phyloP scores from a whole-genome alignment of 345 rosid species.

The Citrus reticulata region DNA sequence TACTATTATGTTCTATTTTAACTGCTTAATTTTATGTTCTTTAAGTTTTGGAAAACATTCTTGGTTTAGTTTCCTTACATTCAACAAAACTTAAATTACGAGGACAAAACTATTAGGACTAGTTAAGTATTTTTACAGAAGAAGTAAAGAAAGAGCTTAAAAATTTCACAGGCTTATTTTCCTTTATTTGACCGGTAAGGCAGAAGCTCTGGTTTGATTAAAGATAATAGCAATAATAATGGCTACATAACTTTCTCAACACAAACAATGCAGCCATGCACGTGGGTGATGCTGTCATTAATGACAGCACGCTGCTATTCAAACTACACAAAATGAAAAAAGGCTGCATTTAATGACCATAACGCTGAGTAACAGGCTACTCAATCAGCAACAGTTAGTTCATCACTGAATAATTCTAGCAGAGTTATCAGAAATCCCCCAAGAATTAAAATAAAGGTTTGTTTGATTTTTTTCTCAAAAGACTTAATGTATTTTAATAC shows the following conservation, averaged over 20 bases:
- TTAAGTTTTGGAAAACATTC: not conserved
- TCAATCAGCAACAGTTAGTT: not conserved
- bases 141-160: not conserved
- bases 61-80: not conserved
- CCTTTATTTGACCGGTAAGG: not conserved
- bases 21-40: conserved; percentile 2
- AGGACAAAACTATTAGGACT: not conserved
- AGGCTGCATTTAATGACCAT: not conserved
- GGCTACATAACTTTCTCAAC: not conserved
- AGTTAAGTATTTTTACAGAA: not conserved
- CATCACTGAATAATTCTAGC: not conserved
- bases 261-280: not conserved
- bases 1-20: not conserved
- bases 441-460: not conserved
- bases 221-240: not conserved
- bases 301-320: not conserved
- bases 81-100: not conserved
- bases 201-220: not conserved
- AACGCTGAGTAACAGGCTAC: not conserved
- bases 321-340: not conserved
- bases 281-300: not conserved
- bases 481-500: not conserved
- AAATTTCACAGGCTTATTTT: not conserved
- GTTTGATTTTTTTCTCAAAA: not conserved
- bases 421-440: not conserved